Evolutionary conservation across 2,329 filamentous ascomycete species (phyloP).

Genomic region (Sclerotinia spermophila): DNA sequence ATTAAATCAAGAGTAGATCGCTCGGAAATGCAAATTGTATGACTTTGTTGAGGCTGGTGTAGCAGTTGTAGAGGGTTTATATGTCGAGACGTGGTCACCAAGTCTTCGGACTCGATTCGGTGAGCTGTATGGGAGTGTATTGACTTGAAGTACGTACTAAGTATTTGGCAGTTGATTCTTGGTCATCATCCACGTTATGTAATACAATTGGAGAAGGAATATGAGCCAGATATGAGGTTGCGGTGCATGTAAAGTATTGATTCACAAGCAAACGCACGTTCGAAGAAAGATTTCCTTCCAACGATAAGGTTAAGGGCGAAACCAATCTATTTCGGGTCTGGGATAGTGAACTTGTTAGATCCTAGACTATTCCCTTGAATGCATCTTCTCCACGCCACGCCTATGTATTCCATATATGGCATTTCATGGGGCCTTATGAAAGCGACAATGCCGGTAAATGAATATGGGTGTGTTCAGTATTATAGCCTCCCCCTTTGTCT

Average conservation of each 20-base stretch:
- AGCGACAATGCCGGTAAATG: not conserved
- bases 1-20: not conserved
- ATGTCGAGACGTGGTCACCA: not conserved
- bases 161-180: not conserved
- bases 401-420: not conserved
- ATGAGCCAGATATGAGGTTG: not conserved
- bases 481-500: not conserved
- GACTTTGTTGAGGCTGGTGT: not conserved
- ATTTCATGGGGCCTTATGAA: not conserved
- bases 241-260: constrained; percentile 4
- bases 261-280: constrained; percentile 4
- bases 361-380: not conserved
- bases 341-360: not conserved
- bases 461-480: not conserved
- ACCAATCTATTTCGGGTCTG: not conserved
- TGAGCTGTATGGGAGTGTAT: not conserved
- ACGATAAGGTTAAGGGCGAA: constrained; percentile 13
- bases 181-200: not conserved
- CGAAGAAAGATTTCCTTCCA: not conserved
- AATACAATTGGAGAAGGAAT: not conserved
- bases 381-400: not conserved
- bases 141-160: not conserved
- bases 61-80: not conserved
- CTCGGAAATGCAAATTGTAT: not conserved
- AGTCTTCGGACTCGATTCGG: not conserved